Evolutionary conservation across 768 basidiomycete genomes (phyloP).

Genomic region (Gloeopeniophorella convolvens): DNA sequence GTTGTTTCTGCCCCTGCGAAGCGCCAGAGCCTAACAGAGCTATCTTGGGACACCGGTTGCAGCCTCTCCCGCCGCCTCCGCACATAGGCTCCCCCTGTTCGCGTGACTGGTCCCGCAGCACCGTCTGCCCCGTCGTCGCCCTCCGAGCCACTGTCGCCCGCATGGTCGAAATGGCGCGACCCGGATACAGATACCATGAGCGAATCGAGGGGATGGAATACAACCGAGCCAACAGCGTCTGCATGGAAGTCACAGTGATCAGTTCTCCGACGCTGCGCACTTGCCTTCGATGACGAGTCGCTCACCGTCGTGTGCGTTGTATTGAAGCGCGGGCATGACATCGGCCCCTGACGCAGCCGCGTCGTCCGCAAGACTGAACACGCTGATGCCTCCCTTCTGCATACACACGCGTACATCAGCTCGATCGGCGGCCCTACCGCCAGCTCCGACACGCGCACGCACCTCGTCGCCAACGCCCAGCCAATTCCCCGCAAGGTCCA

Average conservation of each 20-base stretch:
- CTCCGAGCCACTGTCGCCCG: neutral
- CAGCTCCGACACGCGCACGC: constrained; percentile 25
- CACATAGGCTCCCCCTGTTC: neutral
- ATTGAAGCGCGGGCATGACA: constrained; percentile 31
- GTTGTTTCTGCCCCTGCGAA: neutral
- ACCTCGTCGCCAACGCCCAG: constrained; percentile 68
- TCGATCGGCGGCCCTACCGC: neutral
- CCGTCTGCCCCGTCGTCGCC: too few relatives aligned
- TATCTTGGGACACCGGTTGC: constrained; percentile 10
- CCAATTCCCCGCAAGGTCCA: constrained; percentile 61
- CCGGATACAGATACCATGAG: constrained; percentile 63
- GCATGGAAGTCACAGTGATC: too few relatives aligned
- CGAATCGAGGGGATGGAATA: constrained; percentile 63
- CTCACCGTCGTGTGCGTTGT: constrained; percentile 54
- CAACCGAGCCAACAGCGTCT: constrained; percentile 72
- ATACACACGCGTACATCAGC: neutral
- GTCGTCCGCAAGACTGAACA: constrained; percentile 46
- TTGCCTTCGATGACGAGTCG: too few relatives aligned
- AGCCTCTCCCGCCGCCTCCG: neutral
- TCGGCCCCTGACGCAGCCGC: neutral
- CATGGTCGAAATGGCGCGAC: constrained; percentile 58
- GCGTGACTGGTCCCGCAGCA: too few relatives aligned
- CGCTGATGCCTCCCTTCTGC: constrained; percentile 51
- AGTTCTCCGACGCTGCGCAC: too few relatives aligned
- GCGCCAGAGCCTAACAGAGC: constrained; percentile 10